Evolutionary conservation across 1,284 basidiomycete species (phyloP).

Genomic region (Sporisorium sorghi): DNA sequence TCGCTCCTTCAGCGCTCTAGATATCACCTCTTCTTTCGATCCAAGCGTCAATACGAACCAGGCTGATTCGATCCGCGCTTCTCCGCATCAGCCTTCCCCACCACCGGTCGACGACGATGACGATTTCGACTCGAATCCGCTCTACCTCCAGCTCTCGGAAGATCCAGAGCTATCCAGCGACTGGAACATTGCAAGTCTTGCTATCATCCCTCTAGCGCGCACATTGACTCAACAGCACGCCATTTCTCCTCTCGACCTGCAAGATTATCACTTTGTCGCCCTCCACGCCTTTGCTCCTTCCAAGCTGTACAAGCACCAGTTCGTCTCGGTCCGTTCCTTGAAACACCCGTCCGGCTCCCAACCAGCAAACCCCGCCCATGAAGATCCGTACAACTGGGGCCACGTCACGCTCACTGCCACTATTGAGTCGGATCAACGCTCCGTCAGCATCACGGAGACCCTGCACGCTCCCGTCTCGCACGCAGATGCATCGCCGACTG

Average conservation of each 20-base stretch:
- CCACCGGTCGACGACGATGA: slow-evolving; percentile 33
- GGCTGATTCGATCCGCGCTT: not conserved
- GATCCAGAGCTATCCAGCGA: slow-evolving; percentile 13
- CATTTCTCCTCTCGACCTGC: slow-evolving; percentile 1
- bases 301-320: slow-evolving; percentile 42
- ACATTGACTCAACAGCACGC: slow-evolving; percentile 11
- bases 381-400: slow-evolving; percentile 17
- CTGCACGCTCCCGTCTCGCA: not conserved
- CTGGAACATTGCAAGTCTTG: slow-evolving; percentile 29
- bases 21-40: slow-evolving; percentile 12
- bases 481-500: not conserved
- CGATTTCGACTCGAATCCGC: slow-evolving; percentile 33
- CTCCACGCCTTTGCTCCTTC: slow-evolving; percentile 42
- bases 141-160: slow-evolving; percentile 33
- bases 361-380: not conserved
- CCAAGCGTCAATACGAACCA: not conserved
- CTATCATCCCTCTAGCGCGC: slow-evolving; percentile 23
- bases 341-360: not conserved
- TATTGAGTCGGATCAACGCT: slow-evolving; percentile 19
- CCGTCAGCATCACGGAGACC: slow-evolving; percentile 31
- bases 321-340: slow-evolving; percentile 36
- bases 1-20: slow-evolving; percentile 26
- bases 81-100: not conserved
- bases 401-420: slow-evolving; percentile 29
- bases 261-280: slow-evolving; percentile 24